These are phyloP conservation scores for Annulohypoxylon maeteangense DNA, from an alignment of 495 filamentous ascomycete genomes.

Conservation along the genomic window DNA sequence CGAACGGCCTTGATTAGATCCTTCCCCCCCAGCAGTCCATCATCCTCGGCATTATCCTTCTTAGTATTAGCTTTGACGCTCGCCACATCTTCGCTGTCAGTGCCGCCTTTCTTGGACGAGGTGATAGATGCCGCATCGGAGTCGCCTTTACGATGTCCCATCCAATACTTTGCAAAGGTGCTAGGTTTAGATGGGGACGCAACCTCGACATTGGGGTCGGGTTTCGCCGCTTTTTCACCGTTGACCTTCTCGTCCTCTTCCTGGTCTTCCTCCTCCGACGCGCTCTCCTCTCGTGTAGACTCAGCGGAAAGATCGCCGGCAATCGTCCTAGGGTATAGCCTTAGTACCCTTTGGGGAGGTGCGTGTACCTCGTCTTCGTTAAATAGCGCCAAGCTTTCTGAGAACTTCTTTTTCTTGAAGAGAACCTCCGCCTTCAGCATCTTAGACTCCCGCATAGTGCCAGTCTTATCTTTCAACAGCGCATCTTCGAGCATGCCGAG, in stretches of 20 bases:
- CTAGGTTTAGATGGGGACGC: conserved; percentile 57
- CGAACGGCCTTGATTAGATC: conserved; percentile 82
- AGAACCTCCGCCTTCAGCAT: conserved; percentile 88
- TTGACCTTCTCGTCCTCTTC: conserved; percentile 60
- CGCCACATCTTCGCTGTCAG: conserved; percentile 61
- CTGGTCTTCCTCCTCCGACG: conserved; percentile 56
- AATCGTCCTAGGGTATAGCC: conserved; percentile 83
- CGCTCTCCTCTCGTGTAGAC: conserved; percentile 49
- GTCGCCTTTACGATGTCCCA: conserved; percentile 62
- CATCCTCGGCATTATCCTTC: conserved; percentile 44
- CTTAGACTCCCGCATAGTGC: conserved; percentile 81
- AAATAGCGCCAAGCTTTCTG: conserved; percentile 91
- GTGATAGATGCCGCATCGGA: conserved; percentile 74
- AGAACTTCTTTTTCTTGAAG: conserved; percentile 84
- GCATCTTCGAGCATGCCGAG: conserved; percentile 92
- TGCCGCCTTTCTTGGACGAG: conserved; percentile 60
- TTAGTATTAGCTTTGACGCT: conserved; percentile 51
- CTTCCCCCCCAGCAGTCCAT: conserved; percentile 73
- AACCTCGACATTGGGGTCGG: conserved; percentile 45
- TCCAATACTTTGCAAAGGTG: conserved; percentile 62
- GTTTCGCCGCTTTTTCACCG: conserved; percentile 54
- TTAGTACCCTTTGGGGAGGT: conserved; percentile 88
- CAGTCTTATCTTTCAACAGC: conserved; percentile 82
- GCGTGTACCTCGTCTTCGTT: conserved; percentile 81
- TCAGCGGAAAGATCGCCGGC: conserved; percentile 79